A percentile compares a stretch with the other conserved stretches of the same genome.
Evolutionary conservation across 345 rosid genomes (phyloP).

Genomic region (Acer yangbiense): DNA sequence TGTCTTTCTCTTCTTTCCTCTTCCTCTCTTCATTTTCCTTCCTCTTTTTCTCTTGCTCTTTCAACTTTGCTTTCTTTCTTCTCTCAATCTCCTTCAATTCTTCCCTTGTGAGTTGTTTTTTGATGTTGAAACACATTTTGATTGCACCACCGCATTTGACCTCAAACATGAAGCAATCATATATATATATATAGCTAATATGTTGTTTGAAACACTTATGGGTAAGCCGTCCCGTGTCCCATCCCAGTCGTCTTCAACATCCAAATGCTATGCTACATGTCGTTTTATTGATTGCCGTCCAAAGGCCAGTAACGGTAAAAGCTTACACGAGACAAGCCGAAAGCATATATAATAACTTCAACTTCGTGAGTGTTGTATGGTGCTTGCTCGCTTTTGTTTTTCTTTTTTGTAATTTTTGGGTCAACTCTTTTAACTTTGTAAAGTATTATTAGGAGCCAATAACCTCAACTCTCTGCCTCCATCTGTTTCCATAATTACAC

Average conservation of each 20-base stretch:
- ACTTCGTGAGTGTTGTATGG: too few species aligned
- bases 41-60: background rate
- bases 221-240: background rate
- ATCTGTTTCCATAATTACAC: background rate
- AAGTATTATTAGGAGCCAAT: background rate
- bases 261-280: background rate
- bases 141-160: background rate
- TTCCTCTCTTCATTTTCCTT: background rate
- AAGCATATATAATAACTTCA: too few species aligned
- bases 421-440: background rate
- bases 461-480: background rate
- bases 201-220: background rate
- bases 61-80: slow-evolving; percentile 22
- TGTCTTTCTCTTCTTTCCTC: background rate
- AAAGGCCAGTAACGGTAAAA: background rate
- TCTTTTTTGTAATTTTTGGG: background rate
- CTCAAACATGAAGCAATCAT: background rate
- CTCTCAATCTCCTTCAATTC: slow-evolving; percentile 26
- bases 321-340: background rate
- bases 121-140: slow-evolving; percentile 27
- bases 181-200: background rate
- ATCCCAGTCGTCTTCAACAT: background rate
- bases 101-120: slow-evolving; percentile 19
- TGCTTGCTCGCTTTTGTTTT: background rate
- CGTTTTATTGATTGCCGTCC: slow-evolving; percentile 1